Conservation (phyloP, 2,329 filamentous ascomycete species). For the Botrytis elliptica region DNA sequence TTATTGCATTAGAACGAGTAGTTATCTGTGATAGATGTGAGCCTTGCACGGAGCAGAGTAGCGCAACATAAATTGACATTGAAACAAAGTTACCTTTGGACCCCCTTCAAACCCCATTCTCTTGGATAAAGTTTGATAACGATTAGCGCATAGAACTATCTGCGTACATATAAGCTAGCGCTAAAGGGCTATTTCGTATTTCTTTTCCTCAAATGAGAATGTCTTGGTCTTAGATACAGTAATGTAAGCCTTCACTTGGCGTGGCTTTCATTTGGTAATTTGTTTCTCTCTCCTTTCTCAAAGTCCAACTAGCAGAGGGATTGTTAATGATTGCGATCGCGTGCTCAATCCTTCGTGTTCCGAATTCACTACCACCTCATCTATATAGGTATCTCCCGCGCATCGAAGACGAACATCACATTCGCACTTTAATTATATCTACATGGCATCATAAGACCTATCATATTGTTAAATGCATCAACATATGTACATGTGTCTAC, state of each 20-base stretch:
- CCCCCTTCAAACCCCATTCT: neutral
- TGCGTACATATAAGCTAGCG: neutral
- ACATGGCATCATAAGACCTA: neutral
- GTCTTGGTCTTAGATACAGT: neutral
- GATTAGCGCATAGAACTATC: neutral
- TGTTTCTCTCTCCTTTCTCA: neutral
- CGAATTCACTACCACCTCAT: neutral
- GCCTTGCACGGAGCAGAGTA: neutral
- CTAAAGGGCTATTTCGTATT: neutral
- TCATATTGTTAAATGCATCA: constrained; percentile 10
- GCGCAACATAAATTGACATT: constrained; percentile 1
- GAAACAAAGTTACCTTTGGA: neutral
- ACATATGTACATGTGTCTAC: constrained; percentile 8
- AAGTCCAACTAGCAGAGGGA: neutral
- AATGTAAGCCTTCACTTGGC: constrained; percentile 2
- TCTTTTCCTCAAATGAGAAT: neutral
- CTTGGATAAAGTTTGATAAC: constrained; percentile 7
- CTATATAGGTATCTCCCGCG: neutral
- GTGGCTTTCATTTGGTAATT: constrained; percentile 2
- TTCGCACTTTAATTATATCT: neutral
- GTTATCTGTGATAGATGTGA: neutral
- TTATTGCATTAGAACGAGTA: neutral
- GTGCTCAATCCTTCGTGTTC: neutral
- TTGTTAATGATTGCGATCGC: neutral
- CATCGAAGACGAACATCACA: neutral